Evolutionary conservation across 176 grass and related monocot genomes (phyloP).

Genomic region (Rhipidocladum racemiflorum): DNA sequence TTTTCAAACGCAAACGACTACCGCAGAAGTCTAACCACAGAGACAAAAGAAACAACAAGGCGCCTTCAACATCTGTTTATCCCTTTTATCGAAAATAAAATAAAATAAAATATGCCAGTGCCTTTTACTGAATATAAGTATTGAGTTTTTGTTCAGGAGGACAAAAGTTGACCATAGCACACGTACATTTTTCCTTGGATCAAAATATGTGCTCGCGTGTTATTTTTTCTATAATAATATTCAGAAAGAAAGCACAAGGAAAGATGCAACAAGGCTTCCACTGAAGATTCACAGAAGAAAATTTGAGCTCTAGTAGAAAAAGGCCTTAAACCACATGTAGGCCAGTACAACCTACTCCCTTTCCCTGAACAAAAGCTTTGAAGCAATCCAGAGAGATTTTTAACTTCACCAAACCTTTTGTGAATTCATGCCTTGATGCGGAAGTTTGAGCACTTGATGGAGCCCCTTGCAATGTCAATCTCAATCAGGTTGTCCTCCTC

Average conservation of each 20-base stretch:
- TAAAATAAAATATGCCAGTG: background rate
- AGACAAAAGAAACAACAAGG: no score
- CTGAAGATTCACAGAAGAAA: constrained; percentile 20
- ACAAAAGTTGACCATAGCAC: constrained; percentile 26
- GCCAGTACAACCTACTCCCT: constrained; percentile 3
- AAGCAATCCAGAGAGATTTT: constrained; percentile 10
- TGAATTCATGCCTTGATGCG: constrained; percentile 58
- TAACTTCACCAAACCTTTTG: constrained; percentile 41
- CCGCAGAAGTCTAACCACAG: no score
- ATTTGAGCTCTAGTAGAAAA: background rate
- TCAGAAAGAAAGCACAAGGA: background rate
- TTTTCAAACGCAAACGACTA: no score
- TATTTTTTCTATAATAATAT: constrained; percentile 26
- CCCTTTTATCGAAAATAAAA: no score
- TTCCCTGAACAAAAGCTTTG: background rate
- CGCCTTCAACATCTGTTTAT: no score
- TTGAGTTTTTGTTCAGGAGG: background rate
- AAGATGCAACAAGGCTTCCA: constrained; percentile 18
- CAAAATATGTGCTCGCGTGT: constrained; percentile 21
- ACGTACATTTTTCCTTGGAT: constrained; percentile 1
- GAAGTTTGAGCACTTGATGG: constrained; percentile 67
- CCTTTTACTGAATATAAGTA: constrained; percentile 4
- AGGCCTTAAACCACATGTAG: constrained; percentile 1
- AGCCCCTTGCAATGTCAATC: constrained; percentile 78
- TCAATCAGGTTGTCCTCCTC: constrained; percentile 93